A percentile compares a stretch with the other conserved stretches of the same genome.
These are phyloP conservation scores for Herpetomonas samuelpessoai DNA, from an alignment of 208 protist species.

Conservation along the genomic window DNA sequence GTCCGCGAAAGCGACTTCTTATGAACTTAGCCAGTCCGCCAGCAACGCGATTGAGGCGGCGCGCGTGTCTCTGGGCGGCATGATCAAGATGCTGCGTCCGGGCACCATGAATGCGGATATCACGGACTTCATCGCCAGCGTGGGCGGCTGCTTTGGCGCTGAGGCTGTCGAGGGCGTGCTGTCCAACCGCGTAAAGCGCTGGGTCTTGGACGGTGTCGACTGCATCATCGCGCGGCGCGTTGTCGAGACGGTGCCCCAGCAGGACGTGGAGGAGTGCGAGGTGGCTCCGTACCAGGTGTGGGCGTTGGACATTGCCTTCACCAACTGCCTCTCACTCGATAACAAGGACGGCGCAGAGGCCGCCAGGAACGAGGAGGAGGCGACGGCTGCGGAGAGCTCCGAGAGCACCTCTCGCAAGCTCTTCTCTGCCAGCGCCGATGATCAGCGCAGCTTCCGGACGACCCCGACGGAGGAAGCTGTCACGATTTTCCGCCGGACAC, in stretches of 20 bases:
- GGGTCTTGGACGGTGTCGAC: conserved; percentile 97
- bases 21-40: conserved; percentile 12
- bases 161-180: conserved; percentile 96
- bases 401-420: too few relatives aligned
- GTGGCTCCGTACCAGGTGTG: conserved; percentile 77
- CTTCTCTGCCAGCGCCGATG: too few relatives aligned
- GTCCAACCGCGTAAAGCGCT: conserved; percentile 96
- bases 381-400: background rate
- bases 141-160: conserved; percentile 89
- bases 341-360: background rate
- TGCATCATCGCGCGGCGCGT: conserved; percentile 92
- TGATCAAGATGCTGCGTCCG: conserved; percentile 72
- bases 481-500: conserved; percentile 67
- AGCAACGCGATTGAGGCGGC: conserved; percentile 95
- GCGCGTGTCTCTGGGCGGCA: conserved; percentile 90
- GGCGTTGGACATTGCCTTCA: conserved; percentile 89
- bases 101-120: conserved; percentile 88
- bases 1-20: too few relatives aligned
- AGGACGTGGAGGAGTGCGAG: conserved; percentile 90
- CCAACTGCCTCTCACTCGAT: conserved; percentile 39
- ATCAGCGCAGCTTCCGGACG: conserved; percentile 31
- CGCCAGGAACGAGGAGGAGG: conserved; percentile 1
- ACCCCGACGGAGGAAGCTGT: conserved; percentile 35
- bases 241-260: conserved; percentile 60
- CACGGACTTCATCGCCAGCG: conserved; percentile 90